Conservation (phyloP, 139 green algal species). For the Chloropicon primus region DNA sequence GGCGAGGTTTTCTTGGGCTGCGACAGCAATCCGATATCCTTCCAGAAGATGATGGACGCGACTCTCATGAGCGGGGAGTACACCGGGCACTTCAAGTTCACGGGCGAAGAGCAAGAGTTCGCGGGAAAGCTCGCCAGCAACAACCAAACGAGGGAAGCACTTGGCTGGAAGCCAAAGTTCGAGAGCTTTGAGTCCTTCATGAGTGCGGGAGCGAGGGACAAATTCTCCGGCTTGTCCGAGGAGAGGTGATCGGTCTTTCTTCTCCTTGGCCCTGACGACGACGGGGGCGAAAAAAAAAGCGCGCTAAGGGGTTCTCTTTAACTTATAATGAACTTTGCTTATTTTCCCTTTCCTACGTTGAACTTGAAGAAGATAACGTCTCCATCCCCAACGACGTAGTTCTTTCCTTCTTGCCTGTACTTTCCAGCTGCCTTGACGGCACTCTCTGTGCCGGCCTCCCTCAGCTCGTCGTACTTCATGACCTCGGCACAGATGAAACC, state of each 20-base stretch:
- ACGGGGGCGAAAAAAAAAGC: too few relatives aligned
- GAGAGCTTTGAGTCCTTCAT: not conserved
- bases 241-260: too few relatives aligned
- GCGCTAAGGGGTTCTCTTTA: too few relatives aligned
- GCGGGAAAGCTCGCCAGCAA: not conserved
- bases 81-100: not conserved
- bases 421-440: slow-evolving; percentile 85
- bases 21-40: not conserved
- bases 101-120: not conserved
- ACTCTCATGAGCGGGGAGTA: not conserved
- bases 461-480: slow-evolving; percentile 30
- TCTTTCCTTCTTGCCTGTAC: slow-evolving; percentile 93
- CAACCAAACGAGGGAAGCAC: not conserved
- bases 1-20: not conserved
- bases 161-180: not conserved
- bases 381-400: slow-evolving; percentile 72
- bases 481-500: slow-evolving; percentile 99
- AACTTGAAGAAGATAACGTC: not conserved
- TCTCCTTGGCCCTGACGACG: too few relatives aligned
- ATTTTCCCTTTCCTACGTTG: not conserved
- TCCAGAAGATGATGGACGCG: not conserved
- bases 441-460: slow-evolving; percentile 60
- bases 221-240: not conserved
- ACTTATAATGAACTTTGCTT: not conserved
- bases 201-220: not conserved